Conservation (phyloP, 23 red algal species). For the Gracilaria domingensis region DNA sequence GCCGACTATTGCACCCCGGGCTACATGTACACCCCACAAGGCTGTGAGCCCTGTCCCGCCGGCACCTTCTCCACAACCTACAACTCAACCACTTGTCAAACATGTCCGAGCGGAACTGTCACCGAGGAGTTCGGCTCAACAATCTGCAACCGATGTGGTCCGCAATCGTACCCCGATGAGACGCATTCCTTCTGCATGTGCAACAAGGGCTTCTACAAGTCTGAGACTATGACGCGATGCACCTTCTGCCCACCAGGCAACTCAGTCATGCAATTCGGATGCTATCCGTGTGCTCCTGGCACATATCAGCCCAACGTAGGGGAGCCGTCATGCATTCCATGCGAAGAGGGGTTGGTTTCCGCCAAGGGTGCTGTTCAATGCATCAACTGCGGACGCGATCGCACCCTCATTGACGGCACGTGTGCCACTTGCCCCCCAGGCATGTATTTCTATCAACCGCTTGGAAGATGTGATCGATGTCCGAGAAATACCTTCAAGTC, state of each 20-base stretch:
- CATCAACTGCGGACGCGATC: conserved; percentile 8
- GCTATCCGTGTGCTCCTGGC: conserved; percentile 28
- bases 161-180: neutral
- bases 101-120: conserved; percentile 1
- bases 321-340: neutral
- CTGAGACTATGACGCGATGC: neutral
- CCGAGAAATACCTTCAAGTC: conserved; percentile 19
- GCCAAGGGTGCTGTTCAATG: neutral
- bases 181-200: conserved; percentile 13
- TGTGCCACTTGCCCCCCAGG: conserved; percentile 6
- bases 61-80: conserved; percentile 15
- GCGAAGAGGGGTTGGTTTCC: conserved; percentile 2
- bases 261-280: conserved; percentile 30
- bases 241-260: conserved; percentile 16
- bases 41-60: conserved; percentile 9
- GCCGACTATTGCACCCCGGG: conserved; percentile 16
- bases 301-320: conserved; percentile 2
- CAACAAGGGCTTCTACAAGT: conserved; percentile 23
- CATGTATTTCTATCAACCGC: conserved; percentile 5
- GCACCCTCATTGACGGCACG: conserved; percentile 19
- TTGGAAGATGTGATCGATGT: conserved; percentile 11
- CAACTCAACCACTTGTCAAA: conserved; percentile 8
- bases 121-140: conserved; percentile 28
- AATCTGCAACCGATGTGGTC: neutral
- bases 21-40: conserved; percentile 13